A percentile compares a stretch with the other conserved stretches of the same genome.
Evolutionary conservation across 139 green algal species (phyloP).

Genomic region (Mesostigma viride): DNA sequence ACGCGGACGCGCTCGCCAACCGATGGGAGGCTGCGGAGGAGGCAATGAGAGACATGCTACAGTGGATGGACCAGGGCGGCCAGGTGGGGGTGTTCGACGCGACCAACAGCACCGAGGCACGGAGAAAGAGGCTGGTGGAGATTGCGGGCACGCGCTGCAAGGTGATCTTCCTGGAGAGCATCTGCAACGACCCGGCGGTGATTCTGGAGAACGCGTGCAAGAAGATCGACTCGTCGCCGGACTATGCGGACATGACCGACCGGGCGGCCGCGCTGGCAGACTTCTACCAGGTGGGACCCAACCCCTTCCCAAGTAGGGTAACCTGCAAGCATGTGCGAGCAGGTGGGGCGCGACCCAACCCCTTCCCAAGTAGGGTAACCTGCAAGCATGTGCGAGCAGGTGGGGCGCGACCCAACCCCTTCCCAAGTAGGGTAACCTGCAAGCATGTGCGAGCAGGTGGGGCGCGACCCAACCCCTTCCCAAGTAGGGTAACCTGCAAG

Average conservation of each 20-base stretch:
- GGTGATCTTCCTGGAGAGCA: slow-evolving; percentile 79
- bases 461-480: too few species aligned
- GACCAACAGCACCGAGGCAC: slow-evolving; percentile 78
- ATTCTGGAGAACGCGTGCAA: slow-evolving; percentile 79
- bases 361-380: too few species aligned
- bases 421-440: too few species aligned
- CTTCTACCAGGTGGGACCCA: too few species aligned
- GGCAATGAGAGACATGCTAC: slow-evolving; percentile 79
- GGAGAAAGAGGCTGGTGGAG: slow-evolving; percentile 52
- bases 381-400: too few species aligned
- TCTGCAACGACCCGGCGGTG: slow-evolving; percentile 74
- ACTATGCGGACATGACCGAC: slow-evolving; percentile 67
- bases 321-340: too few species aligned
- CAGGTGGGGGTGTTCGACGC: slow-evolving; percentile 87
- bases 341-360: too few species aligned
- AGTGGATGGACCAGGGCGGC: slow-evolving; percentile 44
- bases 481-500: too few species aligned
- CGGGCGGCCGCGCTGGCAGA: slow-evolving; percentile 44
- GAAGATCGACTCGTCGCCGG: slow-evolving; percentile 76
- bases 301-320: too few species aligned
- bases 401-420: too few species aligned
- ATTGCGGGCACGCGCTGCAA: slow-evolving; percentile 24
- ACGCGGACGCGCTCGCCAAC: slow-evolving; percentile 46
- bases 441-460: too few species aligned
- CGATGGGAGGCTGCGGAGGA: slow-evolving; percentile 33